Percentiles rank a stretch among this genome's conserved stretches.
These are phyloP conservation scores for Boletus eberwhitei DNA, from an alignment of 768 basidiomycete species.

Conservation along the genomic window DNA sequence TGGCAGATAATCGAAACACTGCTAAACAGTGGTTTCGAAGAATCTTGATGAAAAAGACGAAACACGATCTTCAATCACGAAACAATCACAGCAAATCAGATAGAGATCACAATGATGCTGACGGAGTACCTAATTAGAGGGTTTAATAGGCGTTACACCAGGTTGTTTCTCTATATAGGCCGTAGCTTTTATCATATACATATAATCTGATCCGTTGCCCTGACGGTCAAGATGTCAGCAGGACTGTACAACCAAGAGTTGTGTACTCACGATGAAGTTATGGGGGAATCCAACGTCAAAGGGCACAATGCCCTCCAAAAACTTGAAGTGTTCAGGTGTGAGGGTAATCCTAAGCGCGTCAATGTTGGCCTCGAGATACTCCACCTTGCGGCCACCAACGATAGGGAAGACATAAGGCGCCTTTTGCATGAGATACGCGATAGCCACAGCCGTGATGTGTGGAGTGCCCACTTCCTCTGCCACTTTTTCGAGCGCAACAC, in stretches of 20 bases:
- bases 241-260: not conserved
- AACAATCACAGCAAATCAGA: not conserved
- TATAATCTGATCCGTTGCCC: constrained; percentile 27
- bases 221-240: not conserved
- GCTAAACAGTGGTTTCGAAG: too few species aligned
- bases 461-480: constrained; percentile 37
- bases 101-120: too few species aligned
- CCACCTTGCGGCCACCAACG: constrained; percentile 34
- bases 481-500: constrained; percentile 36
- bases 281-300: constrained; percentile 39
- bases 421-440: constrained; percentile 44
- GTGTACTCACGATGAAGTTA: constrained; percentile 26
- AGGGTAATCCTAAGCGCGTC: constrained; percentile 39
- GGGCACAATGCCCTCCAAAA: constrained; percentile 29
- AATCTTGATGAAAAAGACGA: too few species aligned
- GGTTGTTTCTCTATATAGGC: constrained; percentile 21
- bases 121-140: not conserved
- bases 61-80: too few species aligned
- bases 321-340: constrained; percentile 34
- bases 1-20: too few species aligned
- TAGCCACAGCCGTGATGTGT: constrained; percentile 35
- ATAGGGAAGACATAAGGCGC: constrained; percentile 38
- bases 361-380: constrained; percentile 40
- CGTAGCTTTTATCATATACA: constrained; percentile 9
- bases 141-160: constrained; percentile 8